Base-by-base conservation (phyloP, 805 yeast species). In the Yamadazyma insecticola region DNA sequence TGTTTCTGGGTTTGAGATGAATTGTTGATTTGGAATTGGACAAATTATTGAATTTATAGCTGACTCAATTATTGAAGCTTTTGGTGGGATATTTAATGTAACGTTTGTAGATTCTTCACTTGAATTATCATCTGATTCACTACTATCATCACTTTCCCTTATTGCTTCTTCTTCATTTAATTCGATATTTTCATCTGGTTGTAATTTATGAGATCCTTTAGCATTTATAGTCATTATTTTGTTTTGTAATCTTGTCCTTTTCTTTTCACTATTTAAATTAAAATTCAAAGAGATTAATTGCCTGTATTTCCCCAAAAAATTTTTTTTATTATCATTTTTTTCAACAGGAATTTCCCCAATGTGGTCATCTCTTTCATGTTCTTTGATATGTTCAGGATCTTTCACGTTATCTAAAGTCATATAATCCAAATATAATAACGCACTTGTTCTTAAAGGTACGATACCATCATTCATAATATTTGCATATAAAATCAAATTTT, bases 391-490 rank as follows among this genome's bases (percentile, higher is more conserved):
- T 32, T 51, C 47, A 27, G 62, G 37, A 8, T 50, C 57, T 9
- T 48, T 50, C 4, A 63, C 64, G 22, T 61, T 62, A 2, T 68
- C 70, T 20, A 66, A 44, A 1, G 71, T 70, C 18, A 52, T 51
- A 55, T 64, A 66, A 40, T 66, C 72, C 30, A 66, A 43, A 32
- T 63, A 66, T 13, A 66, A 44, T 30, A 66, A 47, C 1, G 69
- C 66, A 19, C 67, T 51, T 1, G 72, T 66, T 28, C 72, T 45
- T 19, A 66, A 48, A 2, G 72, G 72, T 1, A 64, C 71, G 13
- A 66, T 65, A 2, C 72, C 72, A 37, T 66, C 72, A 33, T 65
- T 64, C 11, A 66, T 50, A 4, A 68, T 67, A 41, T 66, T 66
- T 12, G 72, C 71, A 39, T 66, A 66, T 4, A 64, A 39, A 2